Percentiles rank a stretch among this genome's conserved stretches.
These are phyloP conservation scores for Grosmannia penicillata DNA, from an alignment of 2,329 filamentous ascomycete species.

Conservation along the genomic window DNA sequence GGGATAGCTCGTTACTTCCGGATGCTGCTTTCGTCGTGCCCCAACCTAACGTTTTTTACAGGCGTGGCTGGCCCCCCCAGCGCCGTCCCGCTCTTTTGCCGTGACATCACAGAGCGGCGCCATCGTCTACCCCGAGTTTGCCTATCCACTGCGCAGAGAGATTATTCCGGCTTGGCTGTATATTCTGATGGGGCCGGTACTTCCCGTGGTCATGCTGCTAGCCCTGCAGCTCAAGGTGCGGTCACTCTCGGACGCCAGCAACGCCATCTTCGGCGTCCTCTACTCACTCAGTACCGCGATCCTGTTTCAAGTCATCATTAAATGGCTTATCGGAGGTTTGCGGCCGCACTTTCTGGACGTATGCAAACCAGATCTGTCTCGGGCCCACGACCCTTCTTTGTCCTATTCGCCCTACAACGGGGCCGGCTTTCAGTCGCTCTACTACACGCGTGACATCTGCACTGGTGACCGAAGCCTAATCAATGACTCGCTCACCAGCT, in stretches of 20 bases:
- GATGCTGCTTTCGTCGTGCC: too few relatives aligned
- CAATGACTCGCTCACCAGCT: constrained; percentile 54
- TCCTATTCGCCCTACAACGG: constrained; percentile 26
- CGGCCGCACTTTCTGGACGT: constrained; percentile 59
- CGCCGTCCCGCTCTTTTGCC: constrained; percentile 54
- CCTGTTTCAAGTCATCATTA: constrained; percentile 66
- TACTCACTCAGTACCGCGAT: constrained; percentile 56
- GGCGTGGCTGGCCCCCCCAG: constrained; percentile 50
- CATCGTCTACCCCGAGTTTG: constrained; percentile 55
- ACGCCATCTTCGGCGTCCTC: constrained; percentile 52
- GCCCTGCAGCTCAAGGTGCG: constrained; percentile 52
- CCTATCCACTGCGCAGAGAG: constrained; percentile 54
- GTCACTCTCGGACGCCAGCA: constrained; percentile 58
- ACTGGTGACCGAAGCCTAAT: constrained; percentile 50
- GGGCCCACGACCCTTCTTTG: constrained; percentile 19
- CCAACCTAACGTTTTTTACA: constrained; percentile 15
- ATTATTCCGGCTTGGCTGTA: constrained; percentile 59
- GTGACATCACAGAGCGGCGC: constrained; percentile 52
- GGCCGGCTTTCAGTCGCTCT: constrained; percentile 35
- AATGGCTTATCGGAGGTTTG: constrained; percentile 59
- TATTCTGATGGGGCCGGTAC: constrained; percentile 46
- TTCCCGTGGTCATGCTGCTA: constrained; percentile 50
- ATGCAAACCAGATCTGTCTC: constrained; percentile 45
- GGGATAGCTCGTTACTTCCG: too few relatives aligned
- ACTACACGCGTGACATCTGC: constrained; percentile 57